phyloP scores from a whole-genome alignment of 2,329 filamentous ascomycete species.

The Nothopassalora personata region DNA sequence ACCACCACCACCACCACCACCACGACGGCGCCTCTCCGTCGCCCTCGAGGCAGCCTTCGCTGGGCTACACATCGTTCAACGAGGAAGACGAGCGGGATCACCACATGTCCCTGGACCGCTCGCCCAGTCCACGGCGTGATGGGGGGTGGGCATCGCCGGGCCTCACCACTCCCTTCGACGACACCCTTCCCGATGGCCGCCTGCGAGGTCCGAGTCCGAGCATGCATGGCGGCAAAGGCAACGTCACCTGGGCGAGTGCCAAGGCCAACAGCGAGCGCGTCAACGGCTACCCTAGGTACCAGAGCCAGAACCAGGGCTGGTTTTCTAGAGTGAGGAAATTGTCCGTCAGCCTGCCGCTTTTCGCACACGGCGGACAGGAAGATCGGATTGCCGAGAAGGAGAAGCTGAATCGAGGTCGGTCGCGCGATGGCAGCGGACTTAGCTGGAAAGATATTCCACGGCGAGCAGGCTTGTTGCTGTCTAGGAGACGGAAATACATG shows the following conservation, averaged over 20 bases:
- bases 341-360: constrained; percentile 71
- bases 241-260: constrained; percentile 74
- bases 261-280: constrained; percentile 70
- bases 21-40: background rate
- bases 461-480: constrained; percentile 26
- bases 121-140: constrained; percentile 75
- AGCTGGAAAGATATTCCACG: constrained; percentile 21
- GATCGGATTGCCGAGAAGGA: constrained; percentile 67
- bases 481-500: constrained; percentile 27
- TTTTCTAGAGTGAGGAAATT: constrained; percentile 77
- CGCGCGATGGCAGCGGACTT: constrained; percentile 2
- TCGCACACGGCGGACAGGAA: constrained; percentile 49
- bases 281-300: constrained; percentile 68
- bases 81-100: constrained; percentile 21
- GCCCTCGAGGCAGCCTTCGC: constrained; percentile 11
- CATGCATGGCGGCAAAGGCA: constrained; percentile 38
- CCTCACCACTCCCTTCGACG: constrained; percentile 57
- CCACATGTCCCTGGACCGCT: constrained; percentile 77
- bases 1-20: background rate
- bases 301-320: constrained; percentile 76
- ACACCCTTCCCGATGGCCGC: constrained; percentile 43
- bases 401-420: constrained; percentile 56
- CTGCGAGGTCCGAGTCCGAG: constrained; percentile 59
- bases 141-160: constrained; percentile 82
- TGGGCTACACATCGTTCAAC: constrained; percentile 19